These are phyloP conservation scores for Didymellaceae sp. DNA, from an alignment of 2,329 filamentous ascomycete species.

Conservation along the genomic window DNA sequence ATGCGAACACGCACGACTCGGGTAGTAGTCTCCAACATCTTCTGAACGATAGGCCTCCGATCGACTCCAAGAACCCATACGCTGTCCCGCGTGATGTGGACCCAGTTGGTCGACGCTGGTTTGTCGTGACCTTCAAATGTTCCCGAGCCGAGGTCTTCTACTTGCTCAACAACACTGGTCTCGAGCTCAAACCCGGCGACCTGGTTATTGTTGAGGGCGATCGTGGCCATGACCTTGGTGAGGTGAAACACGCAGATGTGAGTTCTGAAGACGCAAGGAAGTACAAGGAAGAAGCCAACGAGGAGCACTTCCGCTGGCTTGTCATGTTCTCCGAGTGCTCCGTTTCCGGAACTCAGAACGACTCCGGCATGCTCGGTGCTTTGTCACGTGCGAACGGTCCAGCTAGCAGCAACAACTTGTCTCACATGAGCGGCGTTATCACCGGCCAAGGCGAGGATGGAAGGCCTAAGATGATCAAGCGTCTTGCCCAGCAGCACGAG, in stretches of 20 bases:
- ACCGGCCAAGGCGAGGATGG: constrained; percentile 65
- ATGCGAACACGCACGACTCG: too few relatives aligned
- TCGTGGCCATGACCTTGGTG: constrained; percentile 92
- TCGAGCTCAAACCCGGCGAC: constrained; percentile 89
- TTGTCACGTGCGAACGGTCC: constrained; percentile 44
- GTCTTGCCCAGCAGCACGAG: constrained; percentile 89
- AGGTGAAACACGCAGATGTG: constrained; percentile 86
- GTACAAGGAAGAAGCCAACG: constrained; percentile 86
- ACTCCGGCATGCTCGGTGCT: constrained; percentile 60
- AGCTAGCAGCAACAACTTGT: constrained; percentile 43
- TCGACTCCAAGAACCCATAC: too few relatives aligned
- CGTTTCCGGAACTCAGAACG: constrained; percentile 39
- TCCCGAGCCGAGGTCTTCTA: constrained; percentile 95
- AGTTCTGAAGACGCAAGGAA: constrained; percentile 88
- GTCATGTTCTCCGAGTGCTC: constrained; percentile 90
- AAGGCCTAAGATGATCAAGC: constrained; percentile 96
- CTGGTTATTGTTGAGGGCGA: constrained; percentile 98
- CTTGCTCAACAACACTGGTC: constrained; percentile 91
- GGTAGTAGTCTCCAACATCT: too few relatives aligned
- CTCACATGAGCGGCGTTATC: constrained; percentile 62
- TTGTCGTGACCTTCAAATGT: constrained; percentile 96
- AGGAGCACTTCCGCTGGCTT: constrained; percentile 97
- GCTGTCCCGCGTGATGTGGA: constrained; percentile 40
- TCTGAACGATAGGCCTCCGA: too few relatives aligned
- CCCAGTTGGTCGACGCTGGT: constrained; percentile 58